A percentile compares a stretch with the other conserved stretches of the same genome.
These are phyloP conservation scores for Populus hybrid DNA, from an alignment of 441 rosid genomes.

Conservation along the genomic window DNA sequence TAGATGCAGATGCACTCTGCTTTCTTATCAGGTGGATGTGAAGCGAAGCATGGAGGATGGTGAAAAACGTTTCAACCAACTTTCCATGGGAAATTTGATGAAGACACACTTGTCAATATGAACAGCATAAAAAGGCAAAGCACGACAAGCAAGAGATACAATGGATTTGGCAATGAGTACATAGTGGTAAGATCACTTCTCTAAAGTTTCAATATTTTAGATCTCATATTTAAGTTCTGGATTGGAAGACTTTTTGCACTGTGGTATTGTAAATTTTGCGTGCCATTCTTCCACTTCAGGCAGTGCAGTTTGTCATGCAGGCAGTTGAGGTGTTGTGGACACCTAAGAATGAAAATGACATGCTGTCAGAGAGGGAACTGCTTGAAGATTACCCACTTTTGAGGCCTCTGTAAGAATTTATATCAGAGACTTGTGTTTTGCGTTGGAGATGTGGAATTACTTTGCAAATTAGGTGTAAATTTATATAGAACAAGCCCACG, in stretches of 20 bases:
- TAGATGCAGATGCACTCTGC: neutral
- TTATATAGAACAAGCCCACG: constrained; percentile 27
- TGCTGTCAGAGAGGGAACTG: constrained; percentile 65
- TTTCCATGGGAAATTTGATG: constrained; percentile 89
- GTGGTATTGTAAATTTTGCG: neutral
- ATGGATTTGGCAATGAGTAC: constrained; percentile 73
- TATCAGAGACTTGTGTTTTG: constrained; percentile 10
- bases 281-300: neutral
- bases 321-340: constrained; percentile 96
- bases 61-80: constrained; percentile 83
- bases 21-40: constrained; percentile 55
- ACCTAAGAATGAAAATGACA: constrained; percentile 77
- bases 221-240: neutral
- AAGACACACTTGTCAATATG: constrained; percentile 90
- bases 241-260: neutral
- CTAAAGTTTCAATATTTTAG: constrained; percentile 9
- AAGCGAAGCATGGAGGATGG: constrained; percentile 72
- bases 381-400: constrained; percentile 91
- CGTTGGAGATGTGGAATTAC: constrained; percentile 13
- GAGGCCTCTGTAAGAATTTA: constrained; percentile 57
- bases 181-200: constrained; percentile 60
- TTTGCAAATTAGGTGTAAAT: constrained; percentile 5
- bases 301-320: constrained; percentile 30
- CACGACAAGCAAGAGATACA: constrained; percentile 39
- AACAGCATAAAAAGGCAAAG: constrained; percentile 38